Base-by-base conservation (phyloP, 257 asterid genomes). In the Hygrophila difformis region DNA sequence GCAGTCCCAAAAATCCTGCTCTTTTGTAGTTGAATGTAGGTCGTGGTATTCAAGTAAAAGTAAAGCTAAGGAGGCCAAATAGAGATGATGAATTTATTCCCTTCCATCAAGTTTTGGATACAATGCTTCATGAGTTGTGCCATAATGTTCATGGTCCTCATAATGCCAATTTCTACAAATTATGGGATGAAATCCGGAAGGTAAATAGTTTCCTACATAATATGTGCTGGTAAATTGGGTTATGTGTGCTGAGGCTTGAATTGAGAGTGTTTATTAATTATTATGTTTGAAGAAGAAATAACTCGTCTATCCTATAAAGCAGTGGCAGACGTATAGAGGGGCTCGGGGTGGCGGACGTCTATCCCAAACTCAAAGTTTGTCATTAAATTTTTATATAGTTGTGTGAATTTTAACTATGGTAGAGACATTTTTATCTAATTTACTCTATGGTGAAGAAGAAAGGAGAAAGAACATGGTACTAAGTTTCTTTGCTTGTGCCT, bases 91-190 rank as follows among this genome's bases (percentile, higher is more conserved):
- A 73, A 16, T 89, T 85, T 67, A 59, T 74, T 50, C 88, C 86
- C 13, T 89, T 48, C 53, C 57, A 85, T 62, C 69, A 75, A 67
- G 73, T 89, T 62, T 57, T 89, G 11, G 98, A 89, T 61, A 89
- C 98, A 36, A 89, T 89, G 96, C 96, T 89, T 38, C 98, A 89
- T 44, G 98, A 89, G 70, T 79, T 85, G 44, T 85, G 96, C 67
- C 98, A 89, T 62, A 89, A 85, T 45, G 71, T 37, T 44, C 93
- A 85, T 62, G 75, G 93, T 51, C 92, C 96, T 56, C 98, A 85
- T 55, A 75, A 89, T 72, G 66, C 94, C 22, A 73, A 74, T 57
- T 85, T 89, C 78, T 89, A 85, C 78, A 79, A 75, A 66, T 94
- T 89, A 20, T 85, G 96, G 98, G 96, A 89, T 67, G 92, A 89